Evolutionary conservation across 805 yeast genomes (phyloP), one percentile per base, ranked within the genome.

Genomic region (Kurtzmaniella cleridarum): DNA sequence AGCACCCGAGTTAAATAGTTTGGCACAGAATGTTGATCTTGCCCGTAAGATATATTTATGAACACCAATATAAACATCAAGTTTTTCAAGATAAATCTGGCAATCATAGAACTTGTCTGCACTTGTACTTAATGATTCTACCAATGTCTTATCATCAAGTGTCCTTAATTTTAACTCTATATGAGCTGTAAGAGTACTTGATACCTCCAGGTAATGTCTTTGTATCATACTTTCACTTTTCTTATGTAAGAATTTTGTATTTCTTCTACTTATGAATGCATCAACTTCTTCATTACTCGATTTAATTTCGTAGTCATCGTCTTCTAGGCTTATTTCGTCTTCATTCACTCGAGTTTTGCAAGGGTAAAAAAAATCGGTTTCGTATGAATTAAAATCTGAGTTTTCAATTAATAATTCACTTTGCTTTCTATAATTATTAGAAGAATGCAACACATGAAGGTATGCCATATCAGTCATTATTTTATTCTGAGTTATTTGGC

Each of bases 391-490:
- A n/a, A 32, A 23, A 7, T 48, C 43, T 30, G 57, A 59, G 31
- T 59, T 64, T 1, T 54, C 43, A 23, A 58, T 54, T n/a, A 72
- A 50, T 10, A 73, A 43, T 32, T 71, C 73, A n/a, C 60, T 57
- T 39, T 68, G 74, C 38, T 69, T 68, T 30, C 74, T 48, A 44
- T 50, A 58, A 5, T 42, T 30, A 34, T 62, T 54, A 1, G 49
- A 41, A 26, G 65, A 71, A 6, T 36, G 35, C 11, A 77, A 46
- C 0, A 80, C 78, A 5, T 86, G 79, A 30, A 81, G 60, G 31
- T 64, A 62, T 7, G 70, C 70, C 48, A 84, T 65, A 49, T 84
- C 89, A 27, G 59, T 57, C 10, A 66, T 48, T 29, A 83, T 63
- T 12, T 66, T 60, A 44, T 77, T 73, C 36, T 64, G 61, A 9